Base-by-base conservation (phyloP, 257 asterid genomes). In the Lithospermum erythrorhizon region DNA sequence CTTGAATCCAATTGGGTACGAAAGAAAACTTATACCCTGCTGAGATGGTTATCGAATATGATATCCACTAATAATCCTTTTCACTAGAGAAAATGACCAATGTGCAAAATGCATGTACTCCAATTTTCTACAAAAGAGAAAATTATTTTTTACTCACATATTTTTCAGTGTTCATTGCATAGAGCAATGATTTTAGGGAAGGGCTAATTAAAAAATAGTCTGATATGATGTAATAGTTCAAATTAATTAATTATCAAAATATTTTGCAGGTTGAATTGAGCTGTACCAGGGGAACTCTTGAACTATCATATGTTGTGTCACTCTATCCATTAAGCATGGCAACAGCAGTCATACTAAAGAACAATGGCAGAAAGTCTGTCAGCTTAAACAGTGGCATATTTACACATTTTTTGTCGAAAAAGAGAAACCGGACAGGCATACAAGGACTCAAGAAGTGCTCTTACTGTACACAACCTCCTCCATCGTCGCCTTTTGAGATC, bases 311-410 rank as follows among this genome's bases (percentile, higher is more conserved):
- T 54, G 87, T 88, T 29, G 82, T 85, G 13, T 78, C 95, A 7
- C 85, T 88, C 10, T 85, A 83, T 69, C 95, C 87, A 0, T 57
- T 83, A 59, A 80, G 88, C 80, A 66, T 82, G 76, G 88, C 94
- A 30, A 73, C 90, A 13, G 95, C 95, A 8, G 91, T 89, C 21
- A 71, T 83, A 59, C 74, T 86, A 72, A 82, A 83, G 77, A 89
- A 89, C 75, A 83, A 70, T 6, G 94, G 95, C 25, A 60, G 68
- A 0, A 83, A 83, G 65, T 65, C 89, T 9, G 82, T 83, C 6
- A 68, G 56, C 35, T 61, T 89, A 47, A 76, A 62, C n/a, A 70
- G 71, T 20, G 90, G 83, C 2, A 82, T 89, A 35, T 81, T 89
- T 5, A 76, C 81, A 19, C 90, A 89, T 79, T 81, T 86, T 45